Base-by-base conservation (phyloP, 352 stramenopile genomes). In the Phytophthora niederhauseri region DNA sequence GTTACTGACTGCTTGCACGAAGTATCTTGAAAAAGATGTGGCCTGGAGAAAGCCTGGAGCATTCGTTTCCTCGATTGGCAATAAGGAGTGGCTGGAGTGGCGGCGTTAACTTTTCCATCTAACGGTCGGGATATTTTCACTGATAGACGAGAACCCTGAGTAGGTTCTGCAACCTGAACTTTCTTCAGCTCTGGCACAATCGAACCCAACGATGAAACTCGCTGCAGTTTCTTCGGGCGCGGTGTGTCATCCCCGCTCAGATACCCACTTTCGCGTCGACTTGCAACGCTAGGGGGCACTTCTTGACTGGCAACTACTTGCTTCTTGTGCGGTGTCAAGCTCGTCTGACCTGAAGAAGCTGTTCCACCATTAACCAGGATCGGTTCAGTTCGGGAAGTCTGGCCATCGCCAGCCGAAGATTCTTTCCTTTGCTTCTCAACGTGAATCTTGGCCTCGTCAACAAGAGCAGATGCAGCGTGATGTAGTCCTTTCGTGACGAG, bases 401-500 rank as follows among this genome's bases (percentile, higher is more conserved):
- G 65, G 41, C 15, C 6, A 57, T 61, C 24, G 55, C n/a, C 28
- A 53, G 31, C 50, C 43, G n/a, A 61, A 62, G 28, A 57, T 19
- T 6, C 3, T 52, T 62, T 72, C 19, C 36, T 54, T 22, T 31
- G 14, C 19, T n/a, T 67, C 30, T 70, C 58, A 45, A 73, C 61
- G 5, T 68, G 55, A 8, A 92, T 60, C 5, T 77, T 79, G 0
- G 85, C 77, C 71, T 94, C 89, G 17, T 78, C 64, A 0, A 78
- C 49, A 19, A 93, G 66, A 15, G 78, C 71, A 36, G 83, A 80
- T 1, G 90, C 90, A 30, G 86, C 76, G 7, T 81, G 57, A 0
- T 66, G 63, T 52, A 96, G 67, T n/a, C 89, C 89, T 70, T 93
- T 90, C 12, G 86, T 79, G n/a, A 90, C 61, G 3, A 97, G 70